Conservation (phyloP, 73 alveolate species). For the Tetrahymena thermophila region DNA sequence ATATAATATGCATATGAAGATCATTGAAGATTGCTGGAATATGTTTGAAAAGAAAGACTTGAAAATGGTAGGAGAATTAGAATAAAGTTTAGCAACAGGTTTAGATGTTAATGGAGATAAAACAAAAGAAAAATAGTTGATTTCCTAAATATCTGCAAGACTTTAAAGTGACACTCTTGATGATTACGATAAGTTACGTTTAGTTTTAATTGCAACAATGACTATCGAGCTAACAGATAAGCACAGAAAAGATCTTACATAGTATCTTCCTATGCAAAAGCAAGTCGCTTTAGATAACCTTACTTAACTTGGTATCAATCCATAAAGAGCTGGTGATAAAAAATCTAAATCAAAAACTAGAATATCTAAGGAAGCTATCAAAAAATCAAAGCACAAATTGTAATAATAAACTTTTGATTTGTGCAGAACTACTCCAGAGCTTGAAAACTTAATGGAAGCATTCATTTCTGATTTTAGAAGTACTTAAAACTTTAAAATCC, state of each 20-base stretch:
- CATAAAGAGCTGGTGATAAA: constrained; percentile 21
- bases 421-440: constrained; percentile 34
- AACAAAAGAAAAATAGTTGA: neutral
- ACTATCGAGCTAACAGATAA: constrained; percentile 30
- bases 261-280: constrained; percentile 4
- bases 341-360: constrained; percentile 15
- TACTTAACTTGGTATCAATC: constrained; percentile 20
- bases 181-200: constrained; percentile 28
- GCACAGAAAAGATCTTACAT: constrained; percentile 22
- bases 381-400: constrained; percentile 31
- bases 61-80: constrained; percentile 30
- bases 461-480: constrained; percentile 23
- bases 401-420: constrained; percentile 9
- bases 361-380: neutral
- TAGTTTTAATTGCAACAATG: constrained; percentile 5
- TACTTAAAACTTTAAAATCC: neutral
- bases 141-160: constrained; percentile 12
- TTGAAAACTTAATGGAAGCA: constrained; percentile 25
- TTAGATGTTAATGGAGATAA: constrained; percentile 33
- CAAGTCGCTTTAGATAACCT: constrained; percentile 13
- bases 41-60: constrained; percentile 16
- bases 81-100: constrained; percentile 23
- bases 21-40: constrained; percentile 29
- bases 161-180: constrained; percentile 18
- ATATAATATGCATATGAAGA: constrained; percentile 26